These are phyloP conservation scores for Sphaerulina musiva DNA, from an alignment of 2,329 filamentous ascomycete species.

Conservation along the genomic window DNA sequence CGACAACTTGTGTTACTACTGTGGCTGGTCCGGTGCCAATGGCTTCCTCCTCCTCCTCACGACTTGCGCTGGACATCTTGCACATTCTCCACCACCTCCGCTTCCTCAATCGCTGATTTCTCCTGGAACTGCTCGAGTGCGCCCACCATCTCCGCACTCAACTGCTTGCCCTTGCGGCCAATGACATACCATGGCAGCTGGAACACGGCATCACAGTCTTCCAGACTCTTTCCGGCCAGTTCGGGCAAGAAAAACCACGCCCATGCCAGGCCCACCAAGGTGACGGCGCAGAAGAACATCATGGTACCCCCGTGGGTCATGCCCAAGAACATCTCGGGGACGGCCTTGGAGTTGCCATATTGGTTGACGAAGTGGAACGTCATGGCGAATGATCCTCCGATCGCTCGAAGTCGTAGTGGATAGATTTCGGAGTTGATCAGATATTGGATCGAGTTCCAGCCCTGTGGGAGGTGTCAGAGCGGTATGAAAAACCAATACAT, in stretches of 20 bases:
- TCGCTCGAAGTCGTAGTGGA: constrained; percentile 64
- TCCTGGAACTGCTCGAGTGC: constrained; percentile 23
- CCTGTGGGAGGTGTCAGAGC: constrained; percentile 24
- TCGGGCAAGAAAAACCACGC: constrained; percentile 55
- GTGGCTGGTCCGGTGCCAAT: too few species aligned
- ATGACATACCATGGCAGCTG: constrained; percentile 72
- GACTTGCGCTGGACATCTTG: constrained; percentile 15
- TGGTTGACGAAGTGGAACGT: constrained; percentile 63
- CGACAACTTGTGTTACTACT: too few species aligned
- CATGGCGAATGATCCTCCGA: constrained; percentile 67
- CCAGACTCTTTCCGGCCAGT: constrained; percentile 47
- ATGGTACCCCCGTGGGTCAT: constrained; percentile 62
- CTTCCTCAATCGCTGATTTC: constrained; percentile 22
- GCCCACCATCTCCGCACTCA: constrained; percentile 24
- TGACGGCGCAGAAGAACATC: constrained; percentile 67
- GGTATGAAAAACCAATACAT: not conserved
- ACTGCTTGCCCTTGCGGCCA: constrained; percentile 42
- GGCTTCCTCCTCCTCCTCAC: not conserved
- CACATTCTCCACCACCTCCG: constrained; percentile 22
- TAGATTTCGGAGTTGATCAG: constrained; percentile 72
- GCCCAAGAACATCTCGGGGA: constrained; percentile 63
- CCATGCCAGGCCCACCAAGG: constrained; percentile 56
- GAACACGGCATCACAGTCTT: constrained; percentile 48
- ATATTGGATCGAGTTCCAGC: constrained; percentile 51
- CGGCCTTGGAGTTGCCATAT: constrained; percentile 68